Evolutionary conservation across 2,329 filamentous ascomycete species (phyloP).

Genomic region (Hortaea werneckii): DNA sequence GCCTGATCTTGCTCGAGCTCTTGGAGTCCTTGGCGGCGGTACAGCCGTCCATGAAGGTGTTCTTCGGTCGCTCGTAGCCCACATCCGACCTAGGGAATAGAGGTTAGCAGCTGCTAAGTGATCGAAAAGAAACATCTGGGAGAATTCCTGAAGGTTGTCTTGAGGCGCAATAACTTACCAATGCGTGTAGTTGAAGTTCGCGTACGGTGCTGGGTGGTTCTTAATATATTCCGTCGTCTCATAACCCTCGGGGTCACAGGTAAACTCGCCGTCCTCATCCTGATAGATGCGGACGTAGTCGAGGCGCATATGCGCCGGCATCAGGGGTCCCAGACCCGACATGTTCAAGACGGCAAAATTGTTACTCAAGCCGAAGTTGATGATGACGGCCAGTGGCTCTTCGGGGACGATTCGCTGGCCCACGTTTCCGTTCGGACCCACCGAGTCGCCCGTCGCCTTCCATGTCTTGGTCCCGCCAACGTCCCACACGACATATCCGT

Average conservation of each 20-base stretch:
- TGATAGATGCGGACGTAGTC: constrained; percentile 66
- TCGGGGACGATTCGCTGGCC: constrained; percentile 54
- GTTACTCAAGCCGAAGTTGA: constrained; percentile 61
- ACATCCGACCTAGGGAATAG: constrained; percentile 32
- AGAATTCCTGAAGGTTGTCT: too few species aligned
- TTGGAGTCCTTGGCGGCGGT: constrained; percentile 9
- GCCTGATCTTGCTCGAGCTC: constrained; percentile 2
- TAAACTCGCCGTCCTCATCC: constrained; percentile 45
- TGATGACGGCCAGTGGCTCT: constrained; percentile 57
- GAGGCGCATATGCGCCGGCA: constrained; percentile 56
- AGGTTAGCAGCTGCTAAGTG: too few species aligned
- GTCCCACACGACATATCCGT: constrained; percentile 57
- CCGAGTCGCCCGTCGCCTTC: constrained; percentile 49
- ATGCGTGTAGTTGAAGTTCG: constrained; percentile 52
- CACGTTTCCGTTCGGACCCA: constrained; percentile 60
- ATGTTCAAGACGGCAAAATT: constrained; percentile 55
- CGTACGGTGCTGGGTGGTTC: constrained; percentile 50
- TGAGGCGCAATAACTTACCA: constrained; percentile 39
- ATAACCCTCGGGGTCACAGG: constrained; percentile 58
- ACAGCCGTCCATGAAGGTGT: constrained; percentile 51
- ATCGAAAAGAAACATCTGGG: too few species aligned
- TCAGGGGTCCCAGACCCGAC: constrained; percentile 42
- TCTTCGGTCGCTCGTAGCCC: constrained; percentile 50
- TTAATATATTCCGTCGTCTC: constrained; percentile 58
- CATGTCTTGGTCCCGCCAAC: constrained; percentile 56